Evolutionary conservation across 1,139 yeast genomes (phyloP), one percentile per base, ranked within the genome.

Genomic region (Sporopachydermia cereana): DNA sequence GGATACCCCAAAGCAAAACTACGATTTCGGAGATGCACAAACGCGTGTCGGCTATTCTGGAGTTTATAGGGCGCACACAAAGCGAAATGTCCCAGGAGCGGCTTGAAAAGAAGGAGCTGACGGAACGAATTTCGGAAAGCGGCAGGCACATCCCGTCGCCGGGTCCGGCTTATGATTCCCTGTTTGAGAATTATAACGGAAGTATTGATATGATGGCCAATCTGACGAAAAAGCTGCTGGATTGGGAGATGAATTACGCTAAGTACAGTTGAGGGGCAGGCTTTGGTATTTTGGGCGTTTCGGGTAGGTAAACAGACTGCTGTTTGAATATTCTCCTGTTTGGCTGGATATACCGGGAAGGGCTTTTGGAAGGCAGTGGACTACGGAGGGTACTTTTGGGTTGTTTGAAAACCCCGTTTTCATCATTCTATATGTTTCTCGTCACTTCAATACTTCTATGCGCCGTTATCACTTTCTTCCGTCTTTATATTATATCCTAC

Each of bases 31-130:
- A 89, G 58, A 78, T 89, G 79, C 76, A 89, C 46, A 80, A 86
- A 57, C 72, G 98, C 47, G 84, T 88, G 1, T 84, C 89, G 3
- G 94, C 96, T 2, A 88, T 91, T 18, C 67, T 89, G 55, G 97
- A 91, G 63, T 91, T 89, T 72, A 72, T 89, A 25, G 86, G 86
- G 5, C 70, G 95, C 43, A 82, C 94, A 2, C 95, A 86, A 59
- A 62, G 78, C 48, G 96, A 91, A 57, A 66, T 88, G 50, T 80
- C 79, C 41, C 76, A 74, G 45, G 96, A 88, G 56, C 78, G 79
- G 51, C 65, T 69, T 7, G 71, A 72, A 48, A 75, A 84, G 53
- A 64, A 67, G 39, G 71, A 68, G 51, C 60, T 79, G 48, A 64
- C 74, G 43, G 66, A 64, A 12, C 12, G n/a, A 27, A 27, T 27